A percentile compares a stretch with the other conserved stretches of the same genome.
Evolutionary conservation across 2,329 filamentous ascomycete species (phyloP).

Genomic region (Venturia oleaginea): DNA sequence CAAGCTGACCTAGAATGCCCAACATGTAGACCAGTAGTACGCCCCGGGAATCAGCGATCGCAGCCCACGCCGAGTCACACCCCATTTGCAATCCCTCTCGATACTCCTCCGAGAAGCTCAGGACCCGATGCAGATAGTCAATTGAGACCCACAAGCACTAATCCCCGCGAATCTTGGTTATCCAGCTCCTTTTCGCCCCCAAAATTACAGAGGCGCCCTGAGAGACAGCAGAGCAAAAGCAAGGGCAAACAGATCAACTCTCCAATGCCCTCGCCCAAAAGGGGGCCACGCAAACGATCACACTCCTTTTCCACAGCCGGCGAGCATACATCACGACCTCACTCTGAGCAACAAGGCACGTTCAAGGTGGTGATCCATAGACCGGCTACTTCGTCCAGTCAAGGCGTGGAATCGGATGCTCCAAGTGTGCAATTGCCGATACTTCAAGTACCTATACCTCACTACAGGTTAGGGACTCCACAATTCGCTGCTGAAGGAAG

Average conservation of each 20-base stretch:
- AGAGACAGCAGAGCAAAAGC: slow-evolving; percentile 10
- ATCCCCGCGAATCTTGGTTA: slow-evolving; percentile 25
- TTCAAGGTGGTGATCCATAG: slow-evolving; percentile 76
- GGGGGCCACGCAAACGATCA: slow-evolving; percentile 41
- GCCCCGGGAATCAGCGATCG: slow-evolving; percentile 17
- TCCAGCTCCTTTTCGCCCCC: slow-evolving; percentile 19
- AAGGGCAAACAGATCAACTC: not conserved
- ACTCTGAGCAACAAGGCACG: slow-evolving; percentile 53
- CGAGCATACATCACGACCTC: slow-evolving; percentile 43
- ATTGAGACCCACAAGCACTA: slow-evolving; percentile 28
- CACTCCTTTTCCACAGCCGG: slow-evolving; percentile 71
- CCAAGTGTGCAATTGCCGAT: slow-evolving; percentile 35
- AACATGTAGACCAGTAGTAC: slow-evolving; percentile 10
- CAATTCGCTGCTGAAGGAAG: slow-evolving; percentile 70
- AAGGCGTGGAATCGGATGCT: not conserved
- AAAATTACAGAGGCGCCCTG: slow-evolving; percentile 19
- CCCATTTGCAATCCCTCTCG: slow-evolving; percentile 30
- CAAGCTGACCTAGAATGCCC: slow-evolving; percentile 14
- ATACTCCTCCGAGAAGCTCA: slow-evolving; percentile 27
- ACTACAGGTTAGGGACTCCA: slow-evolving; percentile 74
- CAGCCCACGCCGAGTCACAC: slow-evolving; percentile 21
- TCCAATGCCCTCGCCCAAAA: slow-evolving; percentile 17
- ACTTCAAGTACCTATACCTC: slow-evolving; percentile 69
- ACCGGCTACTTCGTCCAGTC: slow-evolving; percentile 36
- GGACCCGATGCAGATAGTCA: slow-evolving; percentile 17